Base-by-base conservation (phyloP, 1,284 basidiomycete genomes). In the Ustilago bromivora region DNA sequence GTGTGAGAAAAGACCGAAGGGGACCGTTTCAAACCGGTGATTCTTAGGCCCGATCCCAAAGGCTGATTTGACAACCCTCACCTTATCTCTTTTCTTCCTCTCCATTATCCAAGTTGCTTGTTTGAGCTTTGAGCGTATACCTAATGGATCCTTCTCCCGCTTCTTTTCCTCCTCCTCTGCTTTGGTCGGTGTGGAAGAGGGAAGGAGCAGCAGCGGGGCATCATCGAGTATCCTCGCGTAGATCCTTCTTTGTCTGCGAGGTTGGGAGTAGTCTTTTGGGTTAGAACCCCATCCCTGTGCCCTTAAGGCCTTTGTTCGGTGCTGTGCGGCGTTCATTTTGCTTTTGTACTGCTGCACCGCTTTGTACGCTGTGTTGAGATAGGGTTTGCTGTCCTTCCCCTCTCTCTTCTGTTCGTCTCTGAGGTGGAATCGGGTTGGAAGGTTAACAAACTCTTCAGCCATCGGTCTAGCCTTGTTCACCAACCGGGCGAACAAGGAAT, bases 251-350 rank as follows among this genome's bases (percentile, higher is more conserved):
- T 41, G 63, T 13, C 28, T 35, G n/a, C 75, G 49, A 1, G 51
- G 5, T 1, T 4, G 19, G 0, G 57, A 6, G n/a, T 60, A 73
- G 19, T 73, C 70, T 32, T 57, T 66, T 2, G 75, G 75, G 35
- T 72, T 54, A 3, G 60, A 66, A 9, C 35, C 15, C 75, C 75
- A 77, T n/a, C 70, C 70, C 4, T 77, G 70, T 5, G 6, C 34
- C 0, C 70, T 53, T 2, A 63, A 35, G 0, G 23, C n/a, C 2
- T 41, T 49, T 12, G 61, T 70, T 1, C 75, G 66, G 19, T 67
- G 60, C 9, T 34, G 43, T 2, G 40, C 7, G 2, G 63, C 5
- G 1, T 57, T 6, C 31, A 77, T 47, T 7, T 43, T 35, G 10
- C 61, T 61, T 19, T 70, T 54, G n/a, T 61, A 70, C 6, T 2